phyloP scores from a whole-genome alignment of 345 rosid species.

The Triadica sebifera region DNA sequence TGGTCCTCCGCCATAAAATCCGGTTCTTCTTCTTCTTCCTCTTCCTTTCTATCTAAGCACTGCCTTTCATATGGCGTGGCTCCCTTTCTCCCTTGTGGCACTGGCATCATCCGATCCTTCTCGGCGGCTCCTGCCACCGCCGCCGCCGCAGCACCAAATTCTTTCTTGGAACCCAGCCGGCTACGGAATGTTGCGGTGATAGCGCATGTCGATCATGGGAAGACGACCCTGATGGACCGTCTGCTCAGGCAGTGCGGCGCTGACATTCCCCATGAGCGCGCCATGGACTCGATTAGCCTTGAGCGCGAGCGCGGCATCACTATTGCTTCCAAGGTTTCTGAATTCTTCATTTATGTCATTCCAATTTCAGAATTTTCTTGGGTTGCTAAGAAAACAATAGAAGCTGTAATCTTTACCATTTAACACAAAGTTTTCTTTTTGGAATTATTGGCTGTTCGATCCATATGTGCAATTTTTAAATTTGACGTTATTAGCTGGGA shows the following conservation, averaged over 20 bases:
- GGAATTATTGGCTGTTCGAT: background rate
- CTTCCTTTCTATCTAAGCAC: slow-evolving; percentile 23
- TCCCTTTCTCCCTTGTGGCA: too few relatives aligned
- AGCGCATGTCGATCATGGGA: slow-evolving; percentile 98
- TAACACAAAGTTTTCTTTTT: background rate
- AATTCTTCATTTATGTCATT: background rate
- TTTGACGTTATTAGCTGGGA: background rate
- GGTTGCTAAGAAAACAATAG: too few relatives aligned
- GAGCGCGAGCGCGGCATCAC: slow-evolving; percentile 99
- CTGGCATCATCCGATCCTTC: slow-evolving; percentile 37
- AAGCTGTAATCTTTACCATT: background rate
- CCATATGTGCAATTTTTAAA: background rate
- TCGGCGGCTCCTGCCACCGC: slow-evolving; percentile 49
- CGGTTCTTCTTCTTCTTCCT: slow-evolving; percentile 33
- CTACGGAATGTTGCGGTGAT: slow-evolving; percentile 94
- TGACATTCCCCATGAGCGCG: slow-evolving; percentile 93
- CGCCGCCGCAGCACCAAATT: slow-evolving; percentile 32
- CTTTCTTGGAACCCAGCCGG: slow-evolving; percentile 63
- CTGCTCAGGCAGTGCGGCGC: slow-evolving; percentile 98
- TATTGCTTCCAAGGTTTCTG: slow-evolving; percentile 76
- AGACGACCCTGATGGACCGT: slow-evolving; percentile 97
- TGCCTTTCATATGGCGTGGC: slow-evolving; percentile 16
- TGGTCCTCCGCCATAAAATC: slow-evolving; percentile 54
- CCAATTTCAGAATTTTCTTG: background rate
- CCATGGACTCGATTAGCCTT: slow-evolving; percentile 95